Evolutionary conservation across 306 rosid species (phyloP), one percentile per base, ranked within the genome.

Genomic region (Astragalus membranaceus): DNA sequence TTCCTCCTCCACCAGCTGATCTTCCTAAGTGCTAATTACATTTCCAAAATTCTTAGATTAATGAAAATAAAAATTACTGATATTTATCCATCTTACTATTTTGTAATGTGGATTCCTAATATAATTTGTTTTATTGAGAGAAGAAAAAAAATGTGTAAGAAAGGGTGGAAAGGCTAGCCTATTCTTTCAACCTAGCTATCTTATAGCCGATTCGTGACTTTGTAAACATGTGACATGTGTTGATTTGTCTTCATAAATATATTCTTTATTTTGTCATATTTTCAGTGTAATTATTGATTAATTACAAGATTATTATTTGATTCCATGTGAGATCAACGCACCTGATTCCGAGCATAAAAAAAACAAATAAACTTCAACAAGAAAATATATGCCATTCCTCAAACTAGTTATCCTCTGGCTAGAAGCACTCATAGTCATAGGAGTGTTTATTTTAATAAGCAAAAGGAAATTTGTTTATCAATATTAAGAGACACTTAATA

Each of bases 1-100:
- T 88, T 64, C 92, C 90, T 55, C 73, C 86, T 0, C 90, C 95
- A 8, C 97, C 95, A 0, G 15, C 65, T 33, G 81, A 88, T 88
- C 85, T 88, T 3, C 95, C 97, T 0, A 60, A 64, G 65, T 86
- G 95, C 70, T 26, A 26, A 26, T 26, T 47, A 16, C 20, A 12
- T 11, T 32, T 12, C 1, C 46, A 37, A 47, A 8, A 50, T 48
- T 58, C 20, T 42, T 35, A 35, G 8, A 2, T 35, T 35, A 35
- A 35, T 35, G 6, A 35, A 35, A 1, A 32, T 4, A 57, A 10
- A 3, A 32, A 1, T 14, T 13, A 11, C 5, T 49, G 39, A 26
- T 50, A 11, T 10, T 35, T 14, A 29, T 29, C 43, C 36, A 7
- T 62, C 17, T 48, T 47, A 47, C 41, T 47, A 56, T 67, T 50